Evolutionary conservation across 805 yeast genomes (phyloP).

Genomic region (Komagataella populi): DNA sequence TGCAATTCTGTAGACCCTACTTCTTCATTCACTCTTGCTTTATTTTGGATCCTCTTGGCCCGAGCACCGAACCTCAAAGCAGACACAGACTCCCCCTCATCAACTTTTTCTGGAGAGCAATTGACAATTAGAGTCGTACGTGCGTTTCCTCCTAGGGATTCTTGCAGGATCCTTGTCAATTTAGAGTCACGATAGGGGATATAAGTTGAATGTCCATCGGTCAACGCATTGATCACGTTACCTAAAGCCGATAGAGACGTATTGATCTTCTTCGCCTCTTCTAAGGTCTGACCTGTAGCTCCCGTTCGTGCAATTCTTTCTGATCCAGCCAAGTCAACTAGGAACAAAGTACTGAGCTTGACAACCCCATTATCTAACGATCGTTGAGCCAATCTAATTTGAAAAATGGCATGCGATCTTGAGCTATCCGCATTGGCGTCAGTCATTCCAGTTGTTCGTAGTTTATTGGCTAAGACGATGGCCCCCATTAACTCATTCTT

Average conservation of each 20-base stretch:
- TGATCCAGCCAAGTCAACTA: slow-evolving; percentile 82
- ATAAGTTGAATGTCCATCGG: slow-evolving; percentile 53
- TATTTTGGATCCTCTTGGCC: slow-evolving; percentile 55
- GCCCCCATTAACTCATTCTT: slow-evolving; percentile 44
- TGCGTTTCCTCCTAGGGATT: slow-evolving; percentile 73
- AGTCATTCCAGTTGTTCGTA: slow-evolving; percentile 47
- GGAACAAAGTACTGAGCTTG: slow-evolving; percentile 49
- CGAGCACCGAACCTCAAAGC: slow-evolving; percentile 65
- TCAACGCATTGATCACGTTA: slow-evolving; percentile 65
- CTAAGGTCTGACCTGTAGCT: slow-evolving; percentile 58
- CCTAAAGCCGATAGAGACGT: slow-evolving; percentile 68
- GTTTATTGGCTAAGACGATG: slow-evolving; percentile 42
- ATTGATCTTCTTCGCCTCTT: slow-evolving; percentile 79
- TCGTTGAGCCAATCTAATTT: slow-evolving; percentile 52
- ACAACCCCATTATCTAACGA: slow-evolving; percentile 38
- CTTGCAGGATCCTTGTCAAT: slow-evolving; percentile 64
- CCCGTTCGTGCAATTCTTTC: slow-evolving; percentile 73
- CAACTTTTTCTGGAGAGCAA: slow-evolving; percentile 49
- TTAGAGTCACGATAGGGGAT: slow-evolving; percentile 71
- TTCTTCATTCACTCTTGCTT: slow-evolving; percentile 51
- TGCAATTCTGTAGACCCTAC: slow-evolving; percentile 34
- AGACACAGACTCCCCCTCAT: slow-evolving; percentile 54
- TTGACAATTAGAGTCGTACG: slow-evolving; percentile 62
- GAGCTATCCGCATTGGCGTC: slow-evolving; percentile 64
- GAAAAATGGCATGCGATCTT: slow-evolving; percentile 71